Evolutionary conservation across 164 flowering plant species (phyloP).

Genomic region (Magnolia kwangsiensis): DNA sequence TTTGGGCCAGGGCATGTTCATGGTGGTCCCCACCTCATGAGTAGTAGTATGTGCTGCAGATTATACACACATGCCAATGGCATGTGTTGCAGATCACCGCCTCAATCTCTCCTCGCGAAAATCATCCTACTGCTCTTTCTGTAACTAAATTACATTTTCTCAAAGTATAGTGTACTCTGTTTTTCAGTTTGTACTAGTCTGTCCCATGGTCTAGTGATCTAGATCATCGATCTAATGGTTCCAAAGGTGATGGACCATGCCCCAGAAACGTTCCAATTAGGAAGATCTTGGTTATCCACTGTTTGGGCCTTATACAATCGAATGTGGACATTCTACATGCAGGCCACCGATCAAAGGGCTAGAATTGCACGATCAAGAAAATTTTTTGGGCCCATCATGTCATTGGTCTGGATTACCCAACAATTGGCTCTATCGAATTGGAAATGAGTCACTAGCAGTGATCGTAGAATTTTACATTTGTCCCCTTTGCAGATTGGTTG

Average conservation of each 20-base stretch:
- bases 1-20: background rate
- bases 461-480: background rate
- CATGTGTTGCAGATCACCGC: background rate
- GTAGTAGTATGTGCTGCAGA: background rate
- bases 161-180: background rate
- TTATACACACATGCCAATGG: background rate
- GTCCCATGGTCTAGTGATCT: background rate
- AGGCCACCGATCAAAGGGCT: background rate
- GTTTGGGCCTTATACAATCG: background rate
- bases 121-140: background rate
- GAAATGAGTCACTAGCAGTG: background rate
- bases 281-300: no score
- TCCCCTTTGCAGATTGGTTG: conserved; percentile 55
- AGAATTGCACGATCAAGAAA: no score
- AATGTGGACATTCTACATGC: background rate
- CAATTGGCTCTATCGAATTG: background rate
- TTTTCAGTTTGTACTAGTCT: background rate
- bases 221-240: background rate
- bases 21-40: background rate
- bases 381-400: no score
- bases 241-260: background rate
- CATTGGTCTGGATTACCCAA: background rate
- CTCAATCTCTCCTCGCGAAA: background rate
- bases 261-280: background rate
- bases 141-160: background rate